Conservation (phyloP, 352 stramenopile genomes). For the Phytophthora europaea region DNA sequence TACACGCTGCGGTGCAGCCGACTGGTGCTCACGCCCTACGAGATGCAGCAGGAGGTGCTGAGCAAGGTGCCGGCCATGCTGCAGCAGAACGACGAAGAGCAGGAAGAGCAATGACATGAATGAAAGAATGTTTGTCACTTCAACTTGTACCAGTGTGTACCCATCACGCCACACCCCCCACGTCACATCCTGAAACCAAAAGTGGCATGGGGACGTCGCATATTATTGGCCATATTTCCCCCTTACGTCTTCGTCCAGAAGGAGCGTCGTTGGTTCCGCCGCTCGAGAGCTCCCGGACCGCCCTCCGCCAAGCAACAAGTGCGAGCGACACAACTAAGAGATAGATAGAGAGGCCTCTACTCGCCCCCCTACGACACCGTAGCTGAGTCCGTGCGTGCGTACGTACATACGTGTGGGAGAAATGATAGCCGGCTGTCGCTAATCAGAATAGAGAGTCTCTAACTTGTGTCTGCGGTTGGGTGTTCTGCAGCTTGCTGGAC, state of each 20-base stretch:
- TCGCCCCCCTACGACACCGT: not conserved
- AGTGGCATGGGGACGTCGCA: conserved; percentile 3
- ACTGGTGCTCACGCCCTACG: conserved; percentile 71
- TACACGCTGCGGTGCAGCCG: conserved; percentile 60
- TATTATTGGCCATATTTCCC: conserved; percentile 18
- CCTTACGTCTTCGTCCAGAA: not conserved
- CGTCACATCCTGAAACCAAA: conserved; percentile 20
- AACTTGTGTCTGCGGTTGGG: not conserved
- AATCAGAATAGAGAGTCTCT: not conserved
- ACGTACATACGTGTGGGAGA: not conserved
- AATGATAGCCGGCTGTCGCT: not conserved
- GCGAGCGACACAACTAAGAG: not conserved
- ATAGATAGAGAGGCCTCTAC: not conserved
- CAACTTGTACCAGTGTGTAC: conserved; percentile 14
- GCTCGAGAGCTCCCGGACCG: conserved; percentile 1
- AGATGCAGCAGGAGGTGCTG: conserved; percentile 71
- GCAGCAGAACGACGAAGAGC: conserved; percentile 5
- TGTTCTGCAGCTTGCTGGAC: conserved; percentile 4
- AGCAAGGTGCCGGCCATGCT: conserved; percentile 31
- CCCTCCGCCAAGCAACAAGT: not conserved
- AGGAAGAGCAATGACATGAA: not conserved
- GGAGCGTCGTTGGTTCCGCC: conserved; percentile 4
- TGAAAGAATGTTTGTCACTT: conserved; percentile 14
- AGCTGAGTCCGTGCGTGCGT: not conserved
- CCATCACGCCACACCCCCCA: not conserved